Evolutionary conservation across 306 rosid species (phyloP).

Genomic region (Trichosanthes cucumerina): DNA sequence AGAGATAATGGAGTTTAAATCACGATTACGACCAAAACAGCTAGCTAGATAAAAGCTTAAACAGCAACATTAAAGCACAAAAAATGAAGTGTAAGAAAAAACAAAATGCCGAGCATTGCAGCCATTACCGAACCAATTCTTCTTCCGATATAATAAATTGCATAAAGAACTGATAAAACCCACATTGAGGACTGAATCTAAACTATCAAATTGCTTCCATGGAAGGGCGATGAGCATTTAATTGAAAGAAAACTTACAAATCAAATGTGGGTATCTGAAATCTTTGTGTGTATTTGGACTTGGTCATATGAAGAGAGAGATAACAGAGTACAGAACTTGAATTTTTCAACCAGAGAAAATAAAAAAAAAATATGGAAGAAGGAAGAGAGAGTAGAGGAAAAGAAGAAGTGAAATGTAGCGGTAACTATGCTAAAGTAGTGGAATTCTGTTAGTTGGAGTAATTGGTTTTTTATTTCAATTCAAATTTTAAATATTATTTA

Average conservation of each 20-base stretch:
- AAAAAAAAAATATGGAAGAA: background rate
- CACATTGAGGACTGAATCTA: background rate
- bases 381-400: background rate
- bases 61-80: background rate
- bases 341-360: background rate
- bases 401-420: background rate
- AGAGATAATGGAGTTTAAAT: background rate
- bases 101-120: background rate
- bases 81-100: background rate
- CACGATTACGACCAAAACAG: background rate
- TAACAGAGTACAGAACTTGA: background rate
- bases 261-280: background rate
- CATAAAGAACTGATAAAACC: background rate
- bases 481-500: background rate
- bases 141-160: background rate
- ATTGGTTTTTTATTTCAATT: background rate
- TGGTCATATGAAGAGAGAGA: background rate
- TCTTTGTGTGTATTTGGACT: background rate
- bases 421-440: background rate
- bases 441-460: background rate
- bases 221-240: background rate
- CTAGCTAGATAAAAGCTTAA: background rate
- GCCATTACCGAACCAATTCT: background rate
- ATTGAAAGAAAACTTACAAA: background rate
- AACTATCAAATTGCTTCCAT: background rate